Base-by-base conservation (phyloP, 2,329 filamentous ascomycete genomes). In the Pseudopithomyces chartarum region DNA sequence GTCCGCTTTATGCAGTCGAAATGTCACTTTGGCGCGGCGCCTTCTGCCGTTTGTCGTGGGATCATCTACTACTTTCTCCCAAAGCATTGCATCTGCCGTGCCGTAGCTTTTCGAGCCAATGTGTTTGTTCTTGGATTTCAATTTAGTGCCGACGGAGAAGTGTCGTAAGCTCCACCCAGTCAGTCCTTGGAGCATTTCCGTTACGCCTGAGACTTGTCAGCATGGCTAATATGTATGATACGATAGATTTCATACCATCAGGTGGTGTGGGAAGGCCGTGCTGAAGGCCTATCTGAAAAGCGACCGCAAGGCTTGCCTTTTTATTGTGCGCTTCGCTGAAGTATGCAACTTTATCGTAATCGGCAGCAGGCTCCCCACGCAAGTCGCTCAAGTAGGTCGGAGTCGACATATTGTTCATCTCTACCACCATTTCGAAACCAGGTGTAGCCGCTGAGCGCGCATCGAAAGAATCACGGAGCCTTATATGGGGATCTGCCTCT, bases 371-470 rank as follows among this genome's bases (percentile, higher is more conserved):
- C 22, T 61, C 58, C 11, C 53, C 60, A 12, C 58, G 49, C 12
- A 57, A 42, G 38, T 66, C 50, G n/a, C 60, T 63, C 17, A 58
- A 49, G 51, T 66, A 66, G 11, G 56, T 66, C 5, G 63, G 63
- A 10, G 58, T 59, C 7, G 42, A 40, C 1, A 66, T 44, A 29
- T 66, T 63, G 8, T 57, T 55, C 11, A 63, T 34, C n/a, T 55
- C 55, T 7, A 66, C 33, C 1, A 43, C 43, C 58, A 66, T 58
- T 15, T 56, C 44, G 44, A 54, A 61, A 15, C 40, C 52, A 12
- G 51, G 54, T 7, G 13, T 36, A 6, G 29, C 52, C 17, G 51
- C 36, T 7, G 38, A 55, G n/a, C 20, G 51, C n/a, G 55, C 40
- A n/a, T 47, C 39, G 3, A 44, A 42, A 1, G 46, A 38, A 33